Evolutionary conservation across 2,329 filamentous ascomycete species (phyloP).

Genomic region (Clonostachys solani): DNA sequence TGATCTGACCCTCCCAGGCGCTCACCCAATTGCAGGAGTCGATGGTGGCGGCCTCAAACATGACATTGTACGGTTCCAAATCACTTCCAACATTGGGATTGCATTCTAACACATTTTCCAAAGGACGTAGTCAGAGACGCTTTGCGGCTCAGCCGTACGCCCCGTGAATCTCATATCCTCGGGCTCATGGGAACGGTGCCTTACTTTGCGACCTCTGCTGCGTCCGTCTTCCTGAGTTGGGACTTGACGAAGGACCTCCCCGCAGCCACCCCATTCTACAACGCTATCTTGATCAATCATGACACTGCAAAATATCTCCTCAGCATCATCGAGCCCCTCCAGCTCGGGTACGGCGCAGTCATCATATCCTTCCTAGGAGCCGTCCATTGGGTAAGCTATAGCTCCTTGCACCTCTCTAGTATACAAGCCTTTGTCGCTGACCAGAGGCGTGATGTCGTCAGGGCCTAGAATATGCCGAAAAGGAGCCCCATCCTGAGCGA

Average conservation of each 20-base stretch:
- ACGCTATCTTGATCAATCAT: conserved; percentile 50
- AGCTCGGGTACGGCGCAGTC: conserved; percentile 86
- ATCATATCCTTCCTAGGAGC: conserved; percentile 93
- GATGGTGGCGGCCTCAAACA: conserved; percentile 26
- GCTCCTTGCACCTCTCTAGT: not conserved
- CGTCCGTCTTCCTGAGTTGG: conserved; percentile 79
- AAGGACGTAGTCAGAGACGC: conserved; percentile 66
- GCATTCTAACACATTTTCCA: conserved; percentile 2
- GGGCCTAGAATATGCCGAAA: conserved; percentile 78
- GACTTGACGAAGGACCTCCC: conserved; percentile 68
- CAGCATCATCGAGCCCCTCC: conserved; percentile 75
- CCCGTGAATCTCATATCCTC: conserved; percentile 62
- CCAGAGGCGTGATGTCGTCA: conserved; percentile 8
- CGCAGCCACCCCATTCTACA: conserved; percentile 51
- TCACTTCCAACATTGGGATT: not conserved
- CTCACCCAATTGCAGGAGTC: conserved; percentile 14
- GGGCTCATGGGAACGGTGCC: conserved; percentile 78
- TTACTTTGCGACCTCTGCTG: conserved; percentile 78
- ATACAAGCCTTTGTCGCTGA: not conserved
- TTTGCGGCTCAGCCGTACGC: conserved; percentile 60
- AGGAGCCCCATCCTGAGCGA: conserved; percentile 52
- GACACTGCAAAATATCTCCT: conserved; percentile 70
- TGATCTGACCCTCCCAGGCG: too few relatives aligned
- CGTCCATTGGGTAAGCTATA: conserved; percentile 67
- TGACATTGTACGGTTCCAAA: conserved; percentile 49